These are phyloP conservation scores for Styphnolobium japonicum DNA, from an alignment of 306 rosid genomes.

Conservation along the genomic window DNA sequence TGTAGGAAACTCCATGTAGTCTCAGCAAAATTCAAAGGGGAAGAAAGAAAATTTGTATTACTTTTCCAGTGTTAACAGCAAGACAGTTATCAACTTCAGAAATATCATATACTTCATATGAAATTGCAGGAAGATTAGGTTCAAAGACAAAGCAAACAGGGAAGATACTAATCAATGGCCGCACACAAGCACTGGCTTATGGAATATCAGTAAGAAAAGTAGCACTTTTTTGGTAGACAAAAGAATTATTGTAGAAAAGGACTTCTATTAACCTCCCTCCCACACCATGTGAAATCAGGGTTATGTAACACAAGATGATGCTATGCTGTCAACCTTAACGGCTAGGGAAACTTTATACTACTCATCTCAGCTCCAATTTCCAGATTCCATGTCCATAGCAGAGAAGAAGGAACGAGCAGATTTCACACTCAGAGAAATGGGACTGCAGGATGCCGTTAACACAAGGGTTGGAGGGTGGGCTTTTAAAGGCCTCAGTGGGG, in stretches of 20 bases:
- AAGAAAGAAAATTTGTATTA: not conserved
- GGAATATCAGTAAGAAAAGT: slow-evolving; percentile 67
- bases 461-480: slow-evolving; percentile 57
- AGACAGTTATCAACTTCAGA: not conserved
- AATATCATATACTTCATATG: not conserved
- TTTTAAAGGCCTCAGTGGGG: slow-evolving; percentile 47
- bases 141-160: slow-evolving; percentile 47
- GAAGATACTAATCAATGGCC: slow-evolving; percentile 59
- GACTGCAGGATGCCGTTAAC: slow-evolving; percentile 42
- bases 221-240: not conserved
- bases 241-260: not conserved
- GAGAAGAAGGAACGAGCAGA: slow-evolving; percentile 57
- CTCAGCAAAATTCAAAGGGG: not conserved
- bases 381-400: slow-evolving; percentile 32
- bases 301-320: slow-evolving; percentile 57
- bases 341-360: slow-evolving; percentile 39
- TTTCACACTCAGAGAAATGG: slow-evolving; percentile 48
- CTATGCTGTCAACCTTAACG: slow-evolving; percentile 43
- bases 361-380: slow-evolving; percentile 55
- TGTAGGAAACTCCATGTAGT: not conserved
- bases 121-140: slow-evolving; percentile 48
- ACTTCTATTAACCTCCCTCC: not conserved
- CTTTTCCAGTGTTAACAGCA: not conserved
- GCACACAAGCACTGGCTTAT: slow-evolving; percentile 48
- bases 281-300: slow-evolving; percentile 24